Evolutionary conservation across 345 rosid species (phyloP).

Genomic region (Citrus sinensis): DNA sequence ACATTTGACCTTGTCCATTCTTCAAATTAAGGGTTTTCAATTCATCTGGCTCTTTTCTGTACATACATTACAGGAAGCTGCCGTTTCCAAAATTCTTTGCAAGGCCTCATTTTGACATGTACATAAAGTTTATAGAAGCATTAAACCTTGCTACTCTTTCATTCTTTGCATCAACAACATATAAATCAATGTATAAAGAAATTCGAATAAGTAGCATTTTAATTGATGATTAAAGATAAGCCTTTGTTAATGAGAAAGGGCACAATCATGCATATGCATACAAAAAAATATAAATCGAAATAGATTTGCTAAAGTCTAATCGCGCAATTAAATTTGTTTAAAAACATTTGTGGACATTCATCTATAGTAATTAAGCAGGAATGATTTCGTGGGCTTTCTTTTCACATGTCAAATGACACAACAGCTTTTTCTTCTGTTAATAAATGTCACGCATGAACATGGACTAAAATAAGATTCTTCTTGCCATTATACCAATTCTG

Average conservation of each 20-base stretch:
- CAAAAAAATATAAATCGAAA: not conserved
- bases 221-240: not conserved
- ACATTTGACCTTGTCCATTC: not conserved
- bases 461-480: constrained; percentile 27
- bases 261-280: not conserved
- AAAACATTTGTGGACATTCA: constrained; percentile 18
- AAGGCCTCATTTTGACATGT: no score
- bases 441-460: constrained; percentile 25
- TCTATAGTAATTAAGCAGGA: constrained; percentile 1
- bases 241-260: not conserved
- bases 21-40: not conserved
- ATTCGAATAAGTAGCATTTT: not conserved
- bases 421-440: constrained; percentile 25
- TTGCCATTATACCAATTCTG: not conserved
- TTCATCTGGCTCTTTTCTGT: not conserved
- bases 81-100: no score
- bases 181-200: no score
- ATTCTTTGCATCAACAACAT: no score
- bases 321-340: constrained; percentile 10
- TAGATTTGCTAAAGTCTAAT: constrained; percentile 14
- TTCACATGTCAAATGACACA: constrained; percentile 29
- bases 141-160: no score
- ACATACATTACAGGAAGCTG: no score
- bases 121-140: no score
- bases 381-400: constrained; percentile 24